phyloP scores from a whole-genome alignment of 257 asterid genomes.

The Ilex aquifolium region DNA sequence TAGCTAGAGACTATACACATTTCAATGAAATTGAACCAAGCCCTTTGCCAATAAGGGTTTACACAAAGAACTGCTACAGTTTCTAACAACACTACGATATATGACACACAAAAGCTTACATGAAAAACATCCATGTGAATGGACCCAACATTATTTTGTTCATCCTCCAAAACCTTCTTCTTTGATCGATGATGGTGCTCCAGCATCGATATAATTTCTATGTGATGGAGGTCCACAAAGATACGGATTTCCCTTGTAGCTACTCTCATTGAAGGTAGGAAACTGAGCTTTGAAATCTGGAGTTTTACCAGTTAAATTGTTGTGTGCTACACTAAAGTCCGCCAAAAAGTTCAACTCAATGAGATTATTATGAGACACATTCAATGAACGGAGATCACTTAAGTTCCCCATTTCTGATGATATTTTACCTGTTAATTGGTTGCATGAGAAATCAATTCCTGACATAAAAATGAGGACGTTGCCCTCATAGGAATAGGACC shows the following conservation, averaged over 20 bases:
- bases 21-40: no score
- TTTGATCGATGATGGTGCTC: background rate
- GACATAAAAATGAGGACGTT: conserved; percentile 3
- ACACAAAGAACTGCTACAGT: no score
- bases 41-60: no score
- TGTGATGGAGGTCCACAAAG: conserved; percentile 11
- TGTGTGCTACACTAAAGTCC: conserved; percentile 9
- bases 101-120: no score
- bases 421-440: conserved; percentile 4
- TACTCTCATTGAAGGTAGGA: conserved; percentile 8
- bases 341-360: background rate
- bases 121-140: no score
- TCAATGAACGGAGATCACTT: no score
- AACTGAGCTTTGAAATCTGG: conserved; percentile 3
- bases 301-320: conserved; percentile 5
- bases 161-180: no score
- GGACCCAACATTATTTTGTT: no score
- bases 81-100: no score
- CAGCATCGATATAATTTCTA: background rate
- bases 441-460: conserved; percentile 12
- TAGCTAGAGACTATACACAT: no score
- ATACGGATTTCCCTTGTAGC: conserved; percentile 9
- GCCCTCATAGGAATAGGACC: background rate
- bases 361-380: no score
- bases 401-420: conserved; percentile 1